A percentile compares a stretch with the other conserved stretches of the same genome.
phyloP scores from a whole-genome alignment of 2,329 filamentous ascomycete genomes.

The Aureobasidium uvarum region DNA sequence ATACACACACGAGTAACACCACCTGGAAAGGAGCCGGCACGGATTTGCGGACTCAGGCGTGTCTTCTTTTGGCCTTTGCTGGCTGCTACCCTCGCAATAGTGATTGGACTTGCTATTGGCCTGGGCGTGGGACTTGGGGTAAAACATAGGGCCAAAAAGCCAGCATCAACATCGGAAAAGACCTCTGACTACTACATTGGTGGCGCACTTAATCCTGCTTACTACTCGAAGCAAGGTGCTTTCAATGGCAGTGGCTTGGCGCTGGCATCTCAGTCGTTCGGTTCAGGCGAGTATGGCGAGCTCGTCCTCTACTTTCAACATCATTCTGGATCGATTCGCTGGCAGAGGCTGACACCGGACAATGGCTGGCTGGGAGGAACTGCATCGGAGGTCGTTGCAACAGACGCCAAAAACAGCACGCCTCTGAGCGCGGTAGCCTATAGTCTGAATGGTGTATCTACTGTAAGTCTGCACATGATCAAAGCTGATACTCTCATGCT shows the following conservation, averaged over 20 bases:
- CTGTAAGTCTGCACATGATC: constrained; percentile 32
- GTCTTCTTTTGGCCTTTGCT: constrained; percentile 32
- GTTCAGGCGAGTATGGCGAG: constrained; percentile 34
- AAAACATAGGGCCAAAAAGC: constrained; percentile 32
- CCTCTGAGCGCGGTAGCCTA: constrained; percentile 47
- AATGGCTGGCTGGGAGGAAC: constrained; percentile 44
- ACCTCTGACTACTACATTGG: constrained; percentile 38
- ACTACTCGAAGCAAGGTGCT: constrained; percentile 44
- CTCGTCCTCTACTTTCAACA: constrained; percentile 50
- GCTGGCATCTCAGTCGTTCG: constrained; percentile 46
- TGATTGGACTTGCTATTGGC: constrained; percentile 40
- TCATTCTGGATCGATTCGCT: constrained; percentile 45
- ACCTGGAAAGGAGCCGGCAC: constrained; percentile 21
- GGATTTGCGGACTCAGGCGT: constrained; percentile 31
- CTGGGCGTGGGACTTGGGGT: constrained; percentile 42
- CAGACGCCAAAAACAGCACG: constrained; percentile 46
- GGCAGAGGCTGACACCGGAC: constrained; percentile 39
- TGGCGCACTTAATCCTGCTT: constrained; percentile 42
- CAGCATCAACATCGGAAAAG: constrained; percentile 18
- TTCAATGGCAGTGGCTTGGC: constrained; percentile 52
- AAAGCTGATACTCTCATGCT: neutral
- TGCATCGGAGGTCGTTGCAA: constrained; percentile 42
- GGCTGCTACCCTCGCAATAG: constrained; percentile 33
- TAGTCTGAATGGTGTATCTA: constrained; percentile 40
- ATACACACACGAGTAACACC: constrained; percentile 6